These are phyloP conservation scores for Colletotrichum navitas DNA, from an alignment of 2,329 filamentous ascomycete genomes.

Conservation along the genomic window DNA sequence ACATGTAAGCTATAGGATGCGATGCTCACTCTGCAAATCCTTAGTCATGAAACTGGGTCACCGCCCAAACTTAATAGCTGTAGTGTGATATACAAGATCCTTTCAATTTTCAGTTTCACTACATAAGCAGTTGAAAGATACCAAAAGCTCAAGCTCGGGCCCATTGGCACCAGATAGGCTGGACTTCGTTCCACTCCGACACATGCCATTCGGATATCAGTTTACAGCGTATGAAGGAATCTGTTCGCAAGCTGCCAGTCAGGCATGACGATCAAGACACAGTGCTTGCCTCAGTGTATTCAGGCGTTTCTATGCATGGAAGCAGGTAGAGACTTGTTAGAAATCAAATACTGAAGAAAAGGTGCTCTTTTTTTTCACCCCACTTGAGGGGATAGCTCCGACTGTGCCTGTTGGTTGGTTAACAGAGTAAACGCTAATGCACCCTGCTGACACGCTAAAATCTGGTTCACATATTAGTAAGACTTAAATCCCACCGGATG, in stretches of 20 bases:
- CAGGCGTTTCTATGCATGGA: background rate
- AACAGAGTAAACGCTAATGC: conserved; percentile 31
- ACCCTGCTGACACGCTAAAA: conserved; percentile 36
- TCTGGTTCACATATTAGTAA: background rate
- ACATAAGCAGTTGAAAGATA: too few relatives aligned
- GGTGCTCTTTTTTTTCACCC: too few relatives aligned
- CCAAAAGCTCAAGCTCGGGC: background rate
- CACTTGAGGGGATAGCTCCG: background rate
- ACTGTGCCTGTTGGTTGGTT: conserved; percentile 4
- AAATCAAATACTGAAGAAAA: background rate
- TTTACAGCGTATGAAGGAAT: background rate
- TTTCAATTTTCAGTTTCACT: too few relatives aligned
- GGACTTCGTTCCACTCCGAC: background rate
- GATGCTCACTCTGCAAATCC: too few relatives aligned
- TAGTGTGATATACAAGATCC: too few relatives aligned
- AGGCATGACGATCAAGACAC: too few relatives aligned
- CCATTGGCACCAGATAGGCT: too few relatives aligned
- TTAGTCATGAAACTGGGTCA: too few relatives aligned
- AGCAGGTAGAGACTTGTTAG: background rate
- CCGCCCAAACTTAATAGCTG: background rate
- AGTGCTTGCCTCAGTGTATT: background rate
- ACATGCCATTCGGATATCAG: background rate
- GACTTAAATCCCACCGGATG: conserved; percentile 17
- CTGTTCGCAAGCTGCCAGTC: fast-evolving
- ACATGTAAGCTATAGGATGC: too few relatives aligned